These are phyloP conservation scores for Phytophthora melonis DNA, from an alignment of 352 stramenopile genomes.

Conservation along the genomic window DNA sequence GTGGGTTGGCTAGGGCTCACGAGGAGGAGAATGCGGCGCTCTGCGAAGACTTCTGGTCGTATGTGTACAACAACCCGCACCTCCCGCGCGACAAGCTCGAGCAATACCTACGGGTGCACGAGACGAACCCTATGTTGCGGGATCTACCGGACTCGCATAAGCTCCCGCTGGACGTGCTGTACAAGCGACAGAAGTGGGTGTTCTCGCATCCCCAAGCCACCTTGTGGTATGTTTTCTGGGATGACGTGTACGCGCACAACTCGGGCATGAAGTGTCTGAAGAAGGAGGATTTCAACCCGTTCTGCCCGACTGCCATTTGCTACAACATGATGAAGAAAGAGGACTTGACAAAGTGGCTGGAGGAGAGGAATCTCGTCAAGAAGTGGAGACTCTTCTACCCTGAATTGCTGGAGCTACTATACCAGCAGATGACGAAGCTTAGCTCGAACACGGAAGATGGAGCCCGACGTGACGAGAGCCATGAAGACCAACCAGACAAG, in stretches of 20 bases:
- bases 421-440: too few species aligned
- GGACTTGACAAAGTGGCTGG: too few species aligned
- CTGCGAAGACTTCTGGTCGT: slow-evolving; percentile 46
- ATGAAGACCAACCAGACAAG: too few species aligned
- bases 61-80: slow-evolving; percentile 44
- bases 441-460: too few species aligned
- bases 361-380: too few species aligned
- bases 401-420: too few species aligned
- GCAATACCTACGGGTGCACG: not conserved
- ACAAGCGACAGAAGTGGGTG: slow-evolving; percentile 20
- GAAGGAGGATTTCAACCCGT: too few species aligned
- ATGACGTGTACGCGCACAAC: slow-evolving; percentile 45
- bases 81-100: slow-evolving; percentile 31
- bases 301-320: too few species aligned
- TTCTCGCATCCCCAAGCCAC: slow-evolving; percentile 29
- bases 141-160: not conserved
- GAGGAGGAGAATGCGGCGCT: slow-evolving; percentile 29
- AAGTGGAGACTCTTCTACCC: too few species aligned
- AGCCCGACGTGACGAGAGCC: too few species aligned
- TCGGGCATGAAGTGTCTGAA: slow-evolving; percentile 29
- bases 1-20: not conserved
- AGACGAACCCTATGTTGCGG: slow-evolving; percentile 8
- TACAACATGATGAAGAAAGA: too few species aligned
- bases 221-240: slow-evolving; percentile 57
- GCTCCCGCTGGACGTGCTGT: slow-evolving; percentile 6